These are phyloP conservation scores for Linum usitatissimum DNA, from an alignment of 345 rosid species.

Conservation along the genomic window DNA sequence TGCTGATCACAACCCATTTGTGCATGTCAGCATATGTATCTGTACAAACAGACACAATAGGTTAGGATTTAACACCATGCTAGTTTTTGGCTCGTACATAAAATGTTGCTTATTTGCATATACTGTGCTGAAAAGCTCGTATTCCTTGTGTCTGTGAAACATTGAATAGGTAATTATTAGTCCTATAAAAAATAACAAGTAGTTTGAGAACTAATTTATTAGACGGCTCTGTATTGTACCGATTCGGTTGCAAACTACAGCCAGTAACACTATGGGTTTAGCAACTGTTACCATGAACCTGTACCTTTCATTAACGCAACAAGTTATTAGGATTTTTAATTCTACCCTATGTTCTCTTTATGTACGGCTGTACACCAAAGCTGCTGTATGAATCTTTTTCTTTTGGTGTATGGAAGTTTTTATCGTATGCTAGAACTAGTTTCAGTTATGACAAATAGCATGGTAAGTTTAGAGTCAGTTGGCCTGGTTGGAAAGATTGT, in stretches of 20 bases:
- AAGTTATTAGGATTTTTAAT: not conserved
- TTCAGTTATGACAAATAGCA: not conserved
- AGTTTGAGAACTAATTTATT: no score
- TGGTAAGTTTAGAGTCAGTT: no score
- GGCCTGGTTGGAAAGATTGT: no score
- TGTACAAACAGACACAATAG: not conserved
- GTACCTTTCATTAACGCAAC: no score
- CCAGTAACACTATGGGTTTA: no score
- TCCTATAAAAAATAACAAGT: no score
- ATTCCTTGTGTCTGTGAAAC: no score
- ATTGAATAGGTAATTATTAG: no score
- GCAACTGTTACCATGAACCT: no score
- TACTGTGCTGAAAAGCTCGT: no score
- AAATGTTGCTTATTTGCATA: not conserved
- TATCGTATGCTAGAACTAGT: not conserved
- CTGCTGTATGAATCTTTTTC: not conserved
- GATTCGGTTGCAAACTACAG: no score
- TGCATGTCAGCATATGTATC: not conserved
- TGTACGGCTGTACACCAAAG: not conserved
- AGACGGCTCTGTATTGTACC: no score
- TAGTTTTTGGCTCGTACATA: not conserved
- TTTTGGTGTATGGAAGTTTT: not conserved
- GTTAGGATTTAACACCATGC: not conserved
- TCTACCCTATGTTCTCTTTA: not conserved
- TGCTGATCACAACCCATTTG: not conserved